These are phyloP conservation scores for Populus nigra DNA, from an alignment of 345 rosid species.

Conservation along the genomic window DNA sequence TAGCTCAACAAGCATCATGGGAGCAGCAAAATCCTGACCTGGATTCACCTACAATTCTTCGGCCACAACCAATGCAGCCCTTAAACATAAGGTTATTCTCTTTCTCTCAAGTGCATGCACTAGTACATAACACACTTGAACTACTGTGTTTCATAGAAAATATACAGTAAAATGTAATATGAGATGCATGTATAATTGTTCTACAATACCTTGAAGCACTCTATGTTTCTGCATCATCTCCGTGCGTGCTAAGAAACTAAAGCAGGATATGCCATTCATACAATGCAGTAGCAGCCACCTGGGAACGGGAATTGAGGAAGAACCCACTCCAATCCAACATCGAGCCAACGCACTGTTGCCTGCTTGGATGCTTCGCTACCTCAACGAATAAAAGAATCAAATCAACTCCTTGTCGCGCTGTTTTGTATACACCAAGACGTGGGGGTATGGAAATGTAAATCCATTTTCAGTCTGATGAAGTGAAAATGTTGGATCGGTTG, in stretches of 20 bases:
- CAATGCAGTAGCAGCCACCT: conserved; percentile 22
- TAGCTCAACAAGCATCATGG: conserved; percentile 32
- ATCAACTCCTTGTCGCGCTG: not conserved
- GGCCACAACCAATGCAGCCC: conserved; percentile 35
- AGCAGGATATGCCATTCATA: not conserved
- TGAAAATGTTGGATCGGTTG: no score
- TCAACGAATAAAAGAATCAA: conserved; percentile 10
- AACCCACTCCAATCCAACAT: conserved; percentile 17
- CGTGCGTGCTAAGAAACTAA: no score
- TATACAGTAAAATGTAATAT: no score
- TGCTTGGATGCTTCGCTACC: conserved; percentile 52
- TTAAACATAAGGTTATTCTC: conserved; percentile 43
- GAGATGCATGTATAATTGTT: no score
- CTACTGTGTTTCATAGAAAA: no score
- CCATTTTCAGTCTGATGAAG: not conserved
- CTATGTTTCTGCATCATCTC: no score
- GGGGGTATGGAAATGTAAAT: not conserved
- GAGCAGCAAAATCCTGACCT: conserved; percentile 30
- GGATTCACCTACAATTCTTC: conserved; percentile 38
- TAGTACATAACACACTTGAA: no score
- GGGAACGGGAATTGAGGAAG: conserved; percentile 28
- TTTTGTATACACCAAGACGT: not conserved
- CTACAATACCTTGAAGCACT: no score
- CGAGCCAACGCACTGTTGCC: conserved; percentile 42
- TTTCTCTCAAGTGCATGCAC: not conserved